Percentiles rank a stretch among this genome's conserved stretches.
Conservation (phyloP, 1,284 basidiomycete species). For the Rhodotorula sp. region DNA sequence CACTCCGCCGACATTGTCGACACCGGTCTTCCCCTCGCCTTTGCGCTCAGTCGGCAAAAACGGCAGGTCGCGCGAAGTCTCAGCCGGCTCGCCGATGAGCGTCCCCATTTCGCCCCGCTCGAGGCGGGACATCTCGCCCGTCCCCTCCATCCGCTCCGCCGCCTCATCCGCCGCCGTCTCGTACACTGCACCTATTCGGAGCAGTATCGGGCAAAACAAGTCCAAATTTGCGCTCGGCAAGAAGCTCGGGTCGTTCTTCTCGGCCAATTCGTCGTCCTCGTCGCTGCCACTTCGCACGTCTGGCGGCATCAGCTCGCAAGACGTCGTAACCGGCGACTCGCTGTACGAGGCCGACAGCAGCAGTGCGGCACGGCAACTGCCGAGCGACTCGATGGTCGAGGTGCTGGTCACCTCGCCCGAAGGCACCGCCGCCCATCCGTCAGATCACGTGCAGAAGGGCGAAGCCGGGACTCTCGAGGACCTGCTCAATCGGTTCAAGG, state of each 20-base stretch:
- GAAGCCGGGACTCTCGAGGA: neutral
- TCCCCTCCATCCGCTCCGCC: slow-evolving; percentile 5
- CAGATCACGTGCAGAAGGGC: too few relatives aligned
- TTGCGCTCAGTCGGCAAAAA: neutral
- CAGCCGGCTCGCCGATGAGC: neutral
- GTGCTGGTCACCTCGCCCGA: neutral
- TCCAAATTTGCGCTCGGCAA: slow-evolving; percentile 10
- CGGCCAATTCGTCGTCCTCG: slow-evolving; percentile 5
- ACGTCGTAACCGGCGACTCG: neutral
- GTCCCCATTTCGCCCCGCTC: neutral
- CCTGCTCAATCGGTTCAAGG: slow-evolving; percentile 16
- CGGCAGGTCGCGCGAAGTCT: neutral
- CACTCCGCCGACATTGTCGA: neutral
- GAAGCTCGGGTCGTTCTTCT: slow-evolving; percentile 11
- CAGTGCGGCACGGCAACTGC: neutral
- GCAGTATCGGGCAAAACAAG: slow-evolving; percentile 1
- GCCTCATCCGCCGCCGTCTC: slow-evolving; percentile 16
- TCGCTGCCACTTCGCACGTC: neutral
- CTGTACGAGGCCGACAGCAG: neutral
- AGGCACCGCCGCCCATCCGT: too few relatives aligned
- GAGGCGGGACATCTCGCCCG: slow-evolving; percentile 7
- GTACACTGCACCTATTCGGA: neutral
- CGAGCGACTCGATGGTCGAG: neutral
- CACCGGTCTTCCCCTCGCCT: neutral
- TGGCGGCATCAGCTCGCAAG: slow-evolving; percentile 16